phyloP scores from a whole-genome alignment of 2,329 filamentous ascomycete species.

The Penicillium sclerotigenum region DNA sequence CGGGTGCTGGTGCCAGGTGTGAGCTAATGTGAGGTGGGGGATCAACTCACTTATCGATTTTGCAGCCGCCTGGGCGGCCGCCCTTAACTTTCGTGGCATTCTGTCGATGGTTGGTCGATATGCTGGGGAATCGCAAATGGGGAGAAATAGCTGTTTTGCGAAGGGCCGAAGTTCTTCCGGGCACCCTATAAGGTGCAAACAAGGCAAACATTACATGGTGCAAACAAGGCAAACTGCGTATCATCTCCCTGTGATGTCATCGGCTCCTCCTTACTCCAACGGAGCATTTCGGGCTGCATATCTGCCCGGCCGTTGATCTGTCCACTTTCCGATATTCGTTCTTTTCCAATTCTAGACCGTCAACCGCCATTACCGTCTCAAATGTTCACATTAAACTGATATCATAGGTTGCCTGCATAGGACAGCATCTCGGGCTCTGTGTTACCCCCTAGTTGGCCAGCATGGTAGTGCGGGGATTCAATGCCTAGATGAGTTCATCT shows the following conservation, averaged over 20 bases:
- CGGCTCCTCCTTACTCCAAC: background rate
- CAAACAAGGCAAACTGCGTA: background rate
- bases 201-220: background rate
- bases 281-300: conserved; percentile 1
- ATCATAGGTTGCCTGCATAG: background rate
- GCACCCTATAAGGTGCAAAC: background rate
- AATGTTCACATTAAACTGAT: background rate
- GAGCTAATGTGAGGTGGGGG: background rate
- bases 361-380: conserved; percentile 5
- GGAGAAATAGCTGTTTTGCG: conserved; percentile 18
- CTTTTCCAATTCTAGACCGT: background rate
- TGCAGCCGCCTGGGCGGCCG: conserved; percentile 48
- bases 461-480: background rate
- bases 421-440: conserved; percentile 1
- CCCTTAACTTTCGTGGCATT: conserved; percentile 47
- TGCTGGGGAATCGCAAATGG: conserved; percentile 6
- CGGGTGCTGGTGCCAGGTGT: background rate
- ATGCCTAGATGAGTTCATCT: conserved; percentile 13
- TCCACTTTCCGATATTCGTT: background rate
- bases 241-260: background rate
- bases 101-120: conserved; percentile 5
- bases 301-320: conserved; percentile 1
- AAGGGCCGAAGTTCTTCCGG: conserved; percentile 13
- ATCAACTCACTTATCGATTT: conserved; percentile 43
- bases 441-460: background rate